Conservation (phyloP, 371 early-diverging fungal genomes). For the Mucor indicus region DNA sequence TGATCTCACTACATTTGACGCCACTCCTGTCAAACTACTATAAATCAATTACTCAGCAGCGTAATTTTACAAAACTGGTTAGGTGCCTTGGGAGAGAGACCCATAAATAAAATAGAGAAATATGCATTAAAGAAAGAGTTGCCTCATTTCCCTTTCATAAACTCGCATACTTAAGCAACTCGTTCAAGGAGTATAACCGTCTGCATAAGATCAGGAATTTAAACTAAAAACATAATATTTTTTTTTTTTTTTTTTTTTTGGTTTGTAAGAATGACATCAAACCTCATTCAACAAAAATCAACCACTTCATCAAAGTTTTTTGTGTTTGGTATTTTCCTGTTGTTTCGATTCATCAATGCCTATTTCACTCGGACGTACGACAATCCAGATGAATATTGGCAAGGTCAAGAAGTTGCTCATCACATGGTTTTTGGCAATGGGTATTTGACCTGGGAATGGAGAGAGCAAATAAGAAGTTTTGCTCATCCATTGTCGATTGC, state of each 20-base stretch:
- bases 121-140: too few relatives aligned
- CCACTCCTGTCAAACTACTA: too few relatives aligned
- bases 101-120: too few relatives aligned
- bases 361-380: slow-evolving; percentile 67
- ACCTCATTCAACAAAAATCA: slow-evolving; percentile 11
- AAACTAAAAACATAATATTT: too few relatives aligned
- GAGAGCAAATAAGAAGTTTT: slow-evolving; percentile 65
- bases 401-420: slow-evolving; percentile 87
- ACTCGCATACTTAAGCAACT: too few relatives aligned
- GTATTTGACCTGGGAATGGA: slow-evolving; percentile 93
- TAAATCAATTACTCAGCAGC: too few relatives aligned
- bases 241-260: neutral
- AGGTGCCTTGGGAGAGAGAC: too few relatives aligned
- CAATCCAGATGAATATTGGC: slow-evolving; percentile 92
- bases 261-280: neutral
- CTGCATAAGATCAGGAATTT: too few relatives aligned
- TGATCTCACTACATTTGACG: too few relatives aligned
- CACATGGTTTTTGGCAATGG: slow-evolving; percentile 78
- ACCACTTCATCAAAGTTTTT: slow-evolving; percentile 13
- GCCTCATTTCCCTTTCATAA: too few relatives aligned
- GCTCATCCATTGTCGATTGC: slow-evolving; percentile 81
- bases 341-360: slow-evolving; percentile 66
- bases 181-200: too few relatives aligned
- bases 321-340: slow-evolving; percentile 45
- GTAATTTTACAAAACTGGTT: too few relatives aligned